These are phyloP conservation scores for Scleromitrula shiraiana DNA, from an alignment of 2,329 filamentous ascomycete species.

Conservation along the genomic window DNA sequence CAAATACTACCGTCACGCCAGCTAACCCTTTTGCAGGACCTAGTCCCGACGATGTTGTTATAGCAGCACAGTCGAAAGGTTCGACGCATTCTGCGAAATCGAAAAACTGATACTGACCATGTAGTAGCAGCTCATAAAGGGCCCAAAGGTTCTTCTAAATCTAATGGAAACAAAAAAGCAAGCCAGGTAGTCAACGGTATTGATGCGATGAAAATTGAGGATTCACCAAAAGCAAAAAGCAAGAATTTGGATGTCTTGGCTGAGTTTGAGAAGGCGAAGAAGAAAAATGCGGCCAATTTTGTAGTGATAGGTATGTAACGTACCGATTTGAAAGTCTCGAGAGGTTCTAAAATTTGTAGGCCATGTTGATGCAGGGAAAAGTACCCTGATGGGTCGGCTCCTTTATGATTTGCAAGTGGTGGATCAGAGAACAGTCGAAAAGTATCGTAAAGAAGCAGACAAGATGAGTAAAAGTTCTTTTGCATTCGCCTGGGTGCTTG, in stretches of 20 bases:
- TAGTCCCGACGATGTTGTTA: slow-evolving; percentile 85
- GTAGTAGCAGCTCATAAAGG: slow-evolving; percentile 36
- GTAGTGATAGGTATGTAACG: slow-evolving; percentile 72
- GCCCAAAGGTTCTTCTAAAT: slow-evolving; percentile 32
- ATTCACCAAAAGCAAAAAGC: slow-evolving; percentile 50
- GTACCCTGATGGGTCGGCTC: slow-evolving; percentile 92
- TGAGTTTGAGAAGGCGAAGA: slow-evolving; percentile 67
- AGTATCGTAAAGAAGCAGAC: slow-evolving; percentile 80
- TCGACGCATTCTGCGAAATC: slow-evolving; percentile 38
- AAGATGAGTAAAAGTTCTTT: slow-evolving; percentile 93
- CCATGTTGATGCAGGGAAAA: slow-evolving; percentile 96
- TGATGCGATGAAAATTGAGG: slow-evolving; percentile 40
- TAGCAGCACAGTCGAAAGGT: slow-evolving; percentile 85
- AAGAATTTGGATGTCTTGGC: slow-evolving; percentile 81
- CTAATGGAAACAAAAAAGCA: slow-evolving; percentile 34
- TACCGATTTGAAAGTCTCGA: slow-evolving; percentile 16
- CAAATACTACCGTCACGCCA: slow-evolving; percentile 33
- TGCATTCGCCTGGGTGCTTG: slow-evolving; percentile 92
- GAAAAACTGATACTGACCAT: slow-evolving; percentile 31
- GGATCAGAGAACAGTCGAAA: slow-evolving; percentile 80
- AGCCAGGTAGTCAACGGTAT: slow-evolving; percentile 39
- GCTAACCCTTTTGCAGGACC: slow-evolving; percentile 68
- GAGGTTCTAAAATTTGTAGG: slow-evolving; percentile 41
- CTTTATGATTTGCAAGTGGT: slow-evolving; percentile 83
- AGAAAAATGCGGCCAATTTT: slow-evolving; percentile 80